phyloP scores from a whole-genome alignment of 805 yeast genomes.

The Danielia reshetovae region DNA sequence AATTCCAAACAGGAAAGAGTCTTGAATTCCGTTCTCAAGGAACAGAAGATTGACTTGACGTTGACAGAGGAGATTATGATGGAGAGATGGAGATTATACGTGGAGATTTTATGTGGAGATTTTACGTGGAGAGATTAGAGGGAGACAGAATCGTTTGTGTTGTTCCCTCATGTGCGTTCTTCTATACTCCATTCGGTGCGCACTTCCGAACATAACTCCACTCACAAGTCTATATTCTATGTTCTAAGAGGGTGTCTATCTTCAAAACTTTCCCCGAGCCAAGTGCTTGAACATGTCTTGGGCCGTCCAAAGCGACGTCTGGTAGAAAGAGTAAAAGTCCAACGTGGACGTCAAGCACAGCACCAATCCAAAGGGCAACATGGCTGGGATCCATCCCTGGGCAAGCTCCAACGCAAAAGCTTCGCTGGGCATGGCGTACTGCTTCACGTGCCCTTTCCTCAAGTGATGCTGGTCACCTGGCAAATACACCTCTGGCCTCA shows the following conservation, averaged over 20 bases:
- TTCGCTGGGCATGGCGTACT: slow-evolving; percentile 80
- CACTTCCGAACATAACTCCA: no score
- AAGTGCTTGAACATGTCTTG: slow-evolving; percentile 71
- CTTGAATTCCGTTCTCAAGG: no score
- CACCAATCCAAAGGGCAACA: slow-evolving; percentile 93
- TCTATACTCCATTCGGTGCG: no score
- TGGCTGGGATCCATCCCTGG: slow-evolving; percentile 97
- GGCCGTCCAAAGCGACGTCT: slow-evolving; percentile 74
- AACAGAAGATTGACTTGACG: no score
- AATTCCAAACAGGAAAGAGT: no score
- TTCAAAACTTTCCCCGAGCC: slow-evolving; percentile 64
- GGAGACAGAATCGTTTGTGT: no score
- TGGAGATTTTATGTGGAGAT: no score
- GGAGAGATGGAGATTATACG: no score
- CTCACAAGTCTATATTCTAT: background rate
- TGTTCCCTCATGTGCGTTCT: no score
- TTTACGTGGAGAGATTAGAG: no score
- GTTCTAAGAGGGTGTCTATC: background rate
- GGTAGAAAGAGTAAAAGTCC: slow-evolving; percentile 64
- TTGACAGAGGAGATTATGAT: no score
- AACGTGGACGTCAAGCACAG: slow-evolving; percentile 77
- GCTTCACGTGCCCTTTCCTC: slow-evolving; percentile 69
- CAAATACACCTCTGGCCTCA: slow-evolving; percentile 62
- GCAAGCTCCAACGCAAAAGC: slow-evolving; percentile 91
- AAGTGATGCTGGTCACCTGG: slow-evolving; percentile 90